Evolutionary conservation across 352 stramenopile genomes (phyloP).

Genomic region (Globisporangium lucens): DNA sequence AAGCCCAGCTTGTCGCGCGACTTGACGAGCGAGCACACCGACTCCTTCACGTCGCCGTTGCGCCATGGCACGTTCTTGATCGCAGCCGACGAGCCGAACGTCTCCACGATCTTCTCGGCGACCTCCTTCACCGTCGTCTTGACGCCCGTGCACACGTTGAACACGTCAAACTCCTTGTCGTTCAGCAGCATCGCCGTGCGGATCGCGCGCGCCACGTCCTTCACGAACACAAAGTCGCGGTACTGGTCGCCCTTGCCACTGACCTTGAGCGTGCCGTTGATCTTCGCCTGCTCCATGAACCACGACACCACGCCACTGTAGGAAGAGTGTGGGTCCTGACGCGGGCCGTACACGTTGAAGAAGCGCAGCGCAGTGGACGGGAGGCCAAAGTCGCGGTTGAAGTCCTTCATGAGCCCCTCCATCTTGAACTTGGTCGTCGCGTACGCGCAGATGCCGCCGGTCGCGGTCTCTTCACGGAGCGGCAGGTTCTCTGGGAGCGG

Average conservation of each 20-base stretch:
- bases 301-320: conserved; percentile 83
- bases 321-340: conserved; percentile 78
- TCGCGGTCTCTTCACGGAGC: conserved; percentile 67
- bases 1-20: conserved; percentile 71
- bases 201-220: conserved; percentile 80
- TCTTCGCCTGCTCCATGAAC: conserved; percentile 87
- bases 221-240: conserved; percentile 85
- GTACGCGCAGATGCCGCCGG: conserved; percentile 77
- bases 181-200: conserved; percentile 70
- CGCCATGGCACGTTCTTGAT: conserved; percentile 72
- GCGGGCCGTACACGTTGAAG: conserved; percentile 84
- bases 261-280: conserved; percentile 78
- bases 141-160: conserved; percentile 81
- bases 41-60: conserved; percentile 80
- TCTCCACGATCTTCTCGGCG: conserved; percentile 62
- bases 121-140: conserved; percentile 70
- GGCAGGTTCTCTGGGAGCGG: conserved; percentile 64
- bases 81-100: conserved; percentile 56
- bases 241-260: conserved; percentile 76
- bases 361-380: conserved; percentile 77
- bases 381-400: conserved; percentile 64
- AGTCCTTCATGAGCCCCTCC: conserved; percentile 76
- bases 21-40: conserved; percentile 69
- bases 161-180: conserved; percentile 74
- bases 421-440: conserved; percentile 85